Conservation (phyloP, 169 alveolate species). For the Perkinsus olseni region DNA sequence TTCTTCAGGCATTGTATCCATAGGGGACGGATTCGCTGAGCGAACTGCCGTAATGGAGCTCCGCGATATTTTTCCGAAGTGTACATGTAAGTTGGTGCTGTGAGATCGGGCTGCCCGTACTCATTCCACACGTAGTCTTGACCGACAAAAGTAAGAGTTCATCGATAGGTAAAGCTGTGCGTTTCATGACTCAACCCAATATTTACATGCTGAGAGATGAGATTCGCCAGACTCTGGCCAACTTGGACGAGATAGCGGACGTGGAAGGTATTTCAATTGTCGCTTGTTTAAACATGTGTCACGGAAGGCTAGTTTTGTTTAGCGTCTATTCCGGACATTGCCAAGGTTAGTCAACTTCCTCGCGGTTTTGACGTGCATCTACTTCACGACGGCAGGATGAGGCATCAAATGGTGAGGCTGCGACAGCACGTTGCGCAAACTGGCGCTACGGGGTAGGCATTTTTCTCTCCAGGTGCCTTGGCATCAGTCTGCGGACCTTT, state of each 20-base stretch:
- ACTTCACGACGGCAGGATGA: neutral
- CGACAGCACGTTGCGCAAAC: neutral
- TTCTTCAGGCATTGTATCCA: neutral
- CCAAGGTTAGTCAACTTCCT: neutral
- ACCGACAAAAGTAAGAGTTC: no score
- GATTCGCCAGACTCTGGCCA: neutral
- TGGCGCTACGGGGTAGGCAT: neutral
- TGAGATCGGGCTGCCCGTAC: no score
- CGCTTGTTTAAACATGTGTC: neutral
- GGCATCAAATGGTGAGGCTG: neutral
- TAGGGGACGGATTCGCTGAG: neutral
- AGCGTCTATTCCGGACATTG: neutral
- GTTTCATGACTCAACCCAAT: neutral
- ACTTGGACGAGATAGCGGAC: neutral
- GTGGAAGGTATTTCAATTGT: neutral
- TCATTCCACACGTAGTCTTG: no score
- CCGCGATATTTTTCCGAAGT: neutral
- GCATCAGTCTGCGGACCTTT: neutral
- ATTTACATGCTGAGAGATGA: neutral
- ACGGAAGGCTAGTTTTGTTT: neutral
- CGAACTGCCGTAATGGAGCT: neutral
- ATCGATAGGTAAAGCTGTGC: neutral
- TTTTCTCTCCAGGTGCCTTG: neutral
- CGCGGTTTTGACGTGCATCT: neutral
- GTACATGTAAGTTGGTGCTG: neutral